Conservation (phyloP, 2,329 filamentous ascomycete genomes). For the Fusarium chuoi region DNA sequence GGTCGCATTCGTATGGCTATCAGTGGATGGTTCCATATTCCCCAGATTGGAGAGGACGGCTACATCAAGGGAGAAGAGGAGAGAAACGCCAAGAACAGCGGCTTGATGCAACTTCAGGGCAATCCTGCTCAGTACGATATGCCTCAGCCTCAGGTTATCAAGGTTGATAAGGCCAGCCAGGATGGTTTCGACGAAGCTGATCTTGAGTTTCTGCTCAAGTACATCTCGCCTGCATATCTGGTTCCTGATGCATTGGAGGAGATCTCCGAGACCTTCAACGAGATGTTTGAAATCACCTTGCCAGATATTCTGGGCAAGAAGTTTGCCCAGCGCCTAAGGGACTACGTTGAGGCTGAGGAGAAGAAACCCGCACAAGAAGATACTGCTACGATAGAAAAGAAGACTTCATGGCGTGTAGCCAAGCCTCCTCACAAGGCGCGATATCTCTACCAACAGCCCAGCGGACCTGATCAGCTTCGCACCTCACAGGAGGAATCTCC, state of each 20-base stretch:
- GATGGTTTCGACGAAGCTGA: slow-evolving; percentile 78
- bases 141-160: slow-evolving; percentile 71
- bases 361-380: slow-evolving; percentile 56
- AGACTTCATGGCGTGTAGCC: slow-evolving; percentile 77
- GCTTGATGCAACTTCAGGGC: slow-evolving; percentile 90
- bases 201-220: slow-evolving; percentile 89
- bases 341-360: slow-evolving; percentile 76
- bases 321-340: slow-evolving; percentile 77
- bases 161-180: slow-evolving; percentile 58
- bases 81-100: slow-evolving; percentile 87
- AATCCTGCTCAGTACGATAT: slow-evolving; percentile 90
- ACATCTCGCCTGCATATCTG: slow-evolving; percentile 88
- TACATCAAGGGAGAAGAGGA: slow-evolving; percentile 90
- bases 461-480: slow-evolving; percentile 50
- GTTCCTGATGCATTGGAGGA: slow-evolving; percentile 91
- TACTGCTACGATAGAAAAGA: slow-evolving; percentile 67
- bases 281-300: slow-evolving; percentile 86
- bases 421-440: slow-evolving; percentile 95
- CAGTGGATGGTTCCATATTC: slow-evolving; percentile 98
- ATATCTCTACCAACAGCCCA: slow-evolving; percentile 81
- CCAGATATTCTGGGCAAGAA: slow-evolving; percentile 81
- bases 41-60: slow-evolving; percentile 91
- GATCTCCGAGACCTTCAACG: slow-evolving; percentile 80
- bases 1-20: slow-evolving; percentile 94
- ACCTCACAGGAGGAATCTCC: slow-evolving; percentile 61